Percentiles rank a stretch among this genome's conserved stretches.
phyloP scores from a whole-genome alignment of 768 basidiomycete genomes.

The Guyanaporus albipodus region DNA sequence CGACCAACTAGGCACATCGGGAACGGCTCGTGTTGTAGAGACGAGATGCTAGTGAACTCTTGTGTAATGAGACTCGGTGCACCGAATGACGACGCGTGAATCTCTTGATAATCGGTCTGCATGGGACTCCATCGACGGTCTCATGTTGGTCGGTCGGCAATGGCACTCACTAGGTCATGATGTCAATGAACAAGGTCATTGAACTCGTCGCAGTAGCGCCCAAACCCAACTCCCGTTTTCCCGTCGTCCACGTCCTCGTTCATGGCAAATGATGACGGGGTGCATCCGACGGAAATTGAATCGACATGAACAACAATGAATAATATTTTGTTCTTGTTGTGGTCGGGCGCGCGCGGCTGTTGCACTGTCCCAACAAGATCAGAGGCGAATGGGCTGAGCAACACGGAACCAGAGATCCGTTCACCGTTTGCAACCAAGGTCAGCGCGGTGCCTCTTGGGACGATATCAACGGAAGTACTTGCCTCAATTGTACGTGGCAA shows the following conservation, averaged over 20 bases:
- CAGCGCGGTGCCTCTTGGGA: neutral
- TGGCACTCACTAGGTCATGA: no score
- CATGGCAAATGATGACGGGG: constrained; percentile 35
- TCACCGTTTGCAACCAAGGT: constrained; percentile 49
- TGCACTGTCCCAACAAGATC: constrained; percentile 34
- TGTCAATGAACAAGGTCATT: no score
- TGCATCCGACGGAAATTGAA: constrained; percentile 47
- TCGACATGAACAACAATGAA: constrained; percentile 49
- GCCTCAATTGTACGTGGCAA: constrained; percentile 39
- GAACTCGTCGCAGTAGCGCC: no score
- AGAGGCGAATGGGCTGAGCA: constrained; percentile 48
- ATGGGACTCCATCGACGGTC: no score
- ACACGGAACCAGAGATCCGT: constrained; percentile 42
- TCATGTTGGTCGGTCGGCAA: no score
- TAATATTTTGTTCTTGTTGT: no score
- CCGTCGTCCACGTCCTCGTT: constrained; percentile 36
- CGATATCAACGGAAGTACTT: no score
- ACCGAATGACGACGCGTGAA: no score
- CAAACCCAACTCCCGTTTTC: constrained; percentile 31
- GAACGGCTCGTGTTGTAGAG: neutral
- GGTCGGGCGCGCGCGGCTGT: no score
- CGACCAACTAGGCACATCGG: constrained; percentile 29
- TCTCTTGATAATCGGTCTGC: no score
- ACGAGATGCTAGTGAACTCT: no score
- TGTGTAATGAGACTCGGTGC: no score